These are phyloP conservation scores for Periconia macrospinosa DNA, from an alignment of 2,329 filamentous ascomycete species.

Conservation along the genomic window DNA sequence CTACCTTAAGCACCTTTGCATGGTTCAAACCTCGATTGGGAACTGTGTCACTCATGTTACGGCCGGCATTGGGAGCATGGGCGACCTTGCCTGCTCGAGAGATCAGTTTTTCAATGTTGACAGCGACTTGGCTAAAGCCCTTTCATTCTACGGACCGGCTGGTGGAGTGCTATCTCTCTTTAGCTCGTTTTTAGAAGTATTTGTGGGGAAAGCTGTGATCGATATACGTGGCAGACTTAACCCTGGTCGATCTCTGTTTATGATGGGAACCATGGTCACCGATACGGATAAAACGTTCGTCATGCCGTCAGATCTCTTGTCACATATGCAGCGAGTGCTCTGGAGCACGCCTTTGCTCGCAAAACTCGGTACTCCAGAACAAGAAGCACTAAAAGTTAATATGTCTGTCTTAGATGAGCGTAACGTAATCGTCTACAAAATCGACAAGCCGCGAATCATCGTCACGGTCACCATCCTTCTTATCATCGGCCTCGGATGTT, in stretches of 20 bases:
- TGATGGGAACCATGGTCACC: neutral
- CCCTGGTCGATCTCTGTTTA: too few species aligned
- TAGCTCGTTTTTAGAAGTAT: too few species aligned
- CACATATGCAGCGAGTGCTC: conserved; percentile 5
- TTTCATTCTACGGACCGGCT: too few species aligned
- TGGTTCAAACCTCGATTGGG: conserved; percentile 1
- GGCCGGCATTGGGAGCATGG: conserved; percentile 2
- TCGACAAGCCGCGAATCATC: conserved; percentile 1
- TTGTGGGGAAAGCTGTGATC: too few species aligned
- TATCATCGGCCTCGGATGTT: conserved; percentile 2
- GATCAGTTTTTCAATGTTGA: neutral
- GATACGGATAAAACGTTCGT: conserved; percentile 1
- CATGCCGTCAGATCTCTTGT: conserved; percentile 3
- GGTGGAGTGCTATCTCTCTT: too few species aligned
- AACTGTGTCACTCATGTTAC: neutral
- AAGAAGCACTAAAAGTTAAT: conserved; percentile 1
- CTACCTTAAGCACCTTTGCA: conserved; percentile 5
- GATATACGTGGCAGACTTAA: too few species aligned
- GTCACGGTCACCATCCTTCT: conserved; percentile 1
- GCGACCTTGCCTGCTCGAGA: neutral
- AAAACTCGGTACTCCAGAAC: conserved; percentile 1
- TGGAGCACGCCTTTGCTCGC: conserved; percentile 4
- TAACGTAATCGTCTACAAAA: conserved; percentile 2
- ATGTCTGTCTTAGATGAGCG: conserved; percentile 1
- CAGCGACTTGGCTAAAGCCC: too few species aligned